phyloP scores from a whole-genome alignment of 2,329 filamentous ascomycete genomes.

The Aureobasidium leucospermi region DNA sequence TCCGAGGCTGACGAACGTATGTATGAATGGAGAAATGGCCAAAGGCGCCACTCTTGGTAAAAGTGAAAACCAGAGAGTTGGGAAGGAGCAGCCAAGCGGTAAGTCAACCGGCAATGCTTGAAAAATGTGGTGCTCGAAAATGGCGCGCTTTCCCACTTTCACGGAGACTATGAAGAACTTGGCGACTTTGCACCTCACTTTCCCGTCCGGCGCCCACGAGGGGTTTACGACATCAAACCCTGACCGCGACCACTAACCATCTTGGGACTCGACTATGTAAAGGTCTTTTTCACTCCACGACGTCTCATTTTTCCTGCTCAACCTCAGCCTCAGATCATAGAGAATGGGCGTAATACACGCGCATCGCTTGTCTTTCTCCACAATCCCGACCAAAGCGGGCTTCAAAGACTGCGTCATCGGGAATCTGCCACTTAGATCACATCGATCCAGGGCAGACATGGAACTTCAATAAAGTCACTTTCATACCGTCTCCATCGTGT shows the following conservation, averaged over 20 bases:
- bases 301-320: not conserved
- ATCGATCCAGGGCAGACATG: not conserved
- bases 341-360: not conserved
- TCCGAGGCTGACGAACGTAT: not conserved
- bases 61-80: not conserved
- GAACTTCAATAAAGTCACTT: constrained; percentile 4
- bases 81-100: not conserved
- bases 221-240: not conserved
- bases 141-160: constrained; percentile 3
- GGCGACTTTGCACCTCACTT: not conserved
- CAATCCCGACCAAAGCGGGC: not conserved
- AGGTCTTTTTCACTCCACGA: not conserved
- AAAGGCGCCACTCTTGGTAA: not conserved
- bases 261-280: not conserved
- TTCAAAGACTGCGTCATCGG: constrained; percentile 2
- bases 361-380: not conserved
- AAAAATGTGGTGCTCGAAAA: not conserved
- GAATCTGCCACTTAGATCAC: not conserved
- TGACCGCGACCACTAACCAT: not conserved
- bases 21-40: not conserved
- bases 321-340: not conserved
- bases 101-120: not conserved
- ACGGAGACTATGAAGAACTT: not conserved
- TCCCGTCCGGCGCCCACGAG: not conserved
- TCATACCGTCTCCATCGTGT: not conserved